Evolutionary conservation across 768 basidiomycete genomes (phyloP).

Genomic region (Cystoderma amianthinum): DNA sequence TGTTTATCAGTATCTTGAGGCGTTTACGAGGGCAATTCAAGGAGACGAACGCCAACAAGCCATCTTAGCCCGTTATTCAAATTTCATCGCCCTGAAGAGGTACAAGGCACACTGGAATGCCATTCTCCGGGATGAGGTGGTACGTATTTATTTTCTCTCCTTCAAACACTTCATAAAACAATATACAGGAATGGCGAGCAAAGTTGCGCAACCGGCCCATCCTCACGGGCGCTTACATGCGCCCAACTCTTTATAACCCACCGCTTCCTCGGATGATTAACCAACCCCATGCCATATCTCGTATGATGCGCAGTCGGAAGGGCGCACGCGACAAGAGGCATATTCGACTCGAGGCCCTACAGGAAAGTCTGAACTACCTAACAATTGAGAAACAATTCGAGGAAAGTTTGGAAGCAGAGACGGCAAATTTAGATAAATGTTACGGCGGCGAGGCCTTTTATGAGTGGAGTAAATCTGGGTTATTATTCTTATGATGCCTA

Average conservation of each 20-base stretch:
- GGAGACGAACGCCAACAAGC: conserved; percentile 41
- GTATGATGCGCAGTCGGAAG: conserved; percentile 54
- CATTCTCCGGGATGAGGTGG: conserved; percentile 45
- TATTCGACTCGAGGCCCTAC: conserved; percentile 21
- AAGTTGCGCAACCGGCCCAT: conserved; percentile 54
- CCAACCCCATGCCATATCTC: conserved; percentile 65
- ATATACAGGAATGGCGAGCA: conserved; percentile 55
- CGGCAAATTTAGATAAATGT: no score
- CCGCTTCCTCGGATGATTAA: conserved; percentile 79
- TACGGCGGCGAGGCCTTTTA: conserved; percentile 11
- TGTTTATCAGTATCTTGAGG: conserved; percentile 50
- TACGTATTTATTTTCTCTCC: conserved; percentile 19
- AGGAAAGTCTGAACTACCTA: conserved; percentile 22
- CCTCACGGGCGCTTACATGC: conserved; percentile 66
- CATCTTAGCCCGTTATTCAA: conserved; percentile 51
- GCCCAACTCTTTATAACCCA: conserved; percentile 52
- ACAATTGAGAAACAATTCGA: conserved; percentile 29
- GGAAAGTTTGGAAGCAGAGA: conserved; percentile 15
- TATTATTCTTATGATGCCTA: conserved; percentile 1
- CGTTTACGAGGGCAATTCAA: conserved; percentile 43
- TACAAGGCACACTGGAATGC: conserved; percentile 41
- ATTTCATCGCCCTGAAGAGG: conserved; percentile 43
- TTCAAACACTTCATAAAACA: no score
- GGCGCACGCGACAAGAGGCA: conserved; percentile 33
- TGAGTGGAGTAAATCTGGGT: conserved; percentile 1